Evolutionary conservation across 2,329 filamentous ascomycete genomes (phyloP).

Genomic region (Parascedosporium putredinis): DNA sequence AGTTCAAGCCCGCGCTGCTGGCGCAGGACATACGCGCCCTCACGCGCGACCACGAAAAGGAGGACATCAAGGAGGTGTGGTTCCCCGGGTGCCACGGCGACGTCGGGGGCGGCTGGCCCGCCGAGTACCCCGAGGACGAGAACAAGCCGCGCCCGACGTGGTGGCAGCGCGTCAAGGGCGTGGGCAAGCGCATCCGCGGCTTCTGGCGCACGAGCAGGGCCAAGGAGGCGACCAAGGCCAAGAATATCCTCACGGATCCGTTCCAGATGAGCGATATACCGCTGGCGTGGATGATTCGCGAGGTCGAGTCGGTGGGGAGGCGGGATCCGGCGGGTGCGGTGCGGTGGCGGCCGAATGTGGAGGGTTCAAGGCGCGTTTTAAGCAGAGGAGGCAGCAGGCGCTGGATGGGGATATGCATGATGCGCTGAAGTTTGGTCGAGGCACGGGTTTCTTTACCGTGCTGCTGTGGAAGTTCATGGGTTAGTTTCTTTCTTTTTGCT

Average conservation of each 20-base stretch:
- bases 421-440: conserved; percentile 25
- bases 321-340: conserved; percentile 20
- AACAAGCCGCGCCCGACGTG: conserved; percentile 17
- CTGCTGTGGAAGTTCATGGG: conserved; percentile 32
- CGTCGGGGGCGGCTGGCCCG: conserved; percentile 41
- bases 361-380: conserved; percentile 21
- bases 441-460: conserved; percentile 27
- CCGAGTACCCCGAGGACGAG: conserved; percentile 18
- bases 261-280: conserved; percentile 39
- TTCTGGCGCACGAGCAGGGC: conserved; percentile 24
- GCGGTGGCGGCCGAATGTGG: conserved; percentile 23
- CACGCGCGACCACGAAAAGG: conserved; percentile 17
- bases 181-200: conserved; percentile 24
- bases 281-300: conserved; percentile 41
- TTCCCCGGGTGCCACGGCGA: conserved; percentile 44
- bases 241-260: conserved; percentile 20
- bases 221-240: conserved; percentile 17
- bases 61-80: conserved; percentile 41
- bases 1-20: conserved; percentile 42
- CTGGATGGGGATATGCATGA: conserved; percentile 26
- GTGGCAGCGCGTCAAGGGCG: conserved; percentile 25
- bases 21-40: conserved; percentile 25
- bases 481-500: too few relatives aligned
- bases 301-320: conserved; percentile 29
- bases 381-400: conserved; percentile 20